Base-by-base conservation (phyloP, 1,284 basidiomycete genomes). In the Caloboletus inedulis region DNA sequence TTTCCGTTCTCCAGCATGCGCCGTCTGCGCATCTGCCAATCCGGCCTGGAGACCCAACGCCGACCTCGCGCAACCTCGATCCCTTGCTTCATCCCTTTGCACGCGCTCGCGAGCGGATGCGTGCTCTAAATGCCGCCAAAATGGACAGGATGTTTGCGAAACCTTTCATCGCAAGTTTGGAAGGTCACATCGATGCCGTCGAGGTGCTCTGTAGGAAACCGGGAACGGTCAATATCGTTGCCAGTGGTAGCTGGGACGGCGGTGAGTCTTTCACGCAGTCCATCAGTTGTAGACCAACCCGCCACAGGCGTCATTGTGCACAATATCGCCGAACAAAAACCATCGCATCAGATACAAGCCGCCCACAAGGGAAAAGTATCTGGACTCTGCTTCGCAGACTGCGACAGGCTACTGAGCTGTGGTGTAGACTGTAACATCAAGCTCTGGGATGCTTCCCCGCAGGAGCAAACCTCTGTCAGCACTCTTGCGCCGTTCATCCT, bases 121-220 rank as follows among this genome's bases (percentile, higher is more conserved):
- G 97, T 53, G 97, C 97, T 2, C 71, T 99, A 44, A 97, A 94
- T 55, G 96, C 96, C 0, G 90, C 89, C 21, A 99, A 99, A 75
- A 89, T 99, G 76, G 95, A 98, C 54, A 78, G 93, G 48, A 92
- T 99, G 75, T 98, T 98, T 68, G 89, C 96, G 25, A 98, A 97
- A 68, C 97, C 97, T 0, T 99, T 99, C 62, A 80, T 99, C 8
- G 92, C 84, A 29, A 82, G 86, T 48, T 70, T 99, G 42, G 95
- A 97, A 54, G 97, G 96, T 0, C 96, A 98, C 72, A 79, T 91
- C 30, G 97, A 99, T 69, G 94, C 95, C n/a, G 87, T 98, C 14
- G 97, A 98, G 72, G 84, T 86, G 21, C 76, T 98, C 55, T 84
- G 82, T 19, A 86, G 82, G 64, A 92, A 91, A 65, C 87, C 89